Conservation (phyloP, 805 yeast genomes). For the Cyberlindnera maclurae region DNA sequence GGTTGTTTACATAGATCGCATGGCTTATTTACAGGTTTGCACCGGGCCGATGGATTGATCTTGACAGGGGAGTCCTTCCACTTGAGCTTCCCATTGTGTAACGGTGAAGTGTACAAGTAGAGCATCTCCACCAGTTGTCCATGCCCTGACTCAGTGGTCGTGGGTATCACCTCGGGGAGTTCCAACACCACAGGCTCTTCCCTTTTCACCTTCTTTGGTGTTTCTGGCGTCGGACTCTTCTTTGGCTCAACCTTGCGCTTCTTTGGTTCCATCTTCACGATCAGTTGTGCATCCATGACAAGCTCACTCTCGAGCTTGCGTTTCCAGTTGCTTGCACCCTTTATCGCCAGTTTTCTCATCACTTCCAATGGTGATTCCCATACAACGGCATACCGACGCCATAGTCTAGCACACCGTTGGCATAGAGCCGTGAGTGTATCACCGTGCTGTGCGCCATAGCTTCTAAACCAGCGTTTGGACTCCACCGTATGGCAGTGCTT, state of each 20-base stretch:
- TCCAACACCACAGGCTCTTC: neutral
- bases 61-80: neutral
- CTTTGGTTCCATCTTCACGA: conserved; percentile 25
- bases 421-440: conserved; percentile 58
- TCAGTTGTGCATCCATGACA: conserved; percentile 51
- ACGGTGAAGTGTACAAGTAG: conserved; percentile 1
- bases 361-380: conserved; percentile 82
- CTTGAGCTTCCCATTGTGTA: conserved; percentile 1
- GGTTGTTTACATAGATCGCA: neutral
- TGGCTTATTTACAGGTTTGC: too few relatives aligned
- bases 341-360: conserved; percentile 35
- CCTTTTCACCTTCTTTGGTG: conserved; percentile 1
- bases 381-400: conserved; percentile 82
- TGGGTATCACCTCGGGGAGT: too few relatives aligned
- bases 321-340: conserved; percentile 44
- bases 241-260: conserved; percentile 9
- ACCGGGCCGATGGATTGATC: too few relatives aligned
- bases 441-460: conserved; percentile 51
- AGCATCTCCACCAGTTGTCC: too few relatives aligned
- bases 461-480: conserved; percentile 61
- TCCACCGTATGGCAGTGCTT: conserved; percentile 57
- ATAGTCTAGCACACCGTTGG: conserved; percentile 76
- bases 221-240: conserved; percentile 3
- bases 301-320: conserved; percentile 61
- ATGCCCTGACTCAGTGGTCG: too few relatives aligned